These are phyloP conservation scores for Blastomyces percursus DNA, from an alignment of 2,329 filamentous ascomycete species.

Conservation along the genomic window DNA sequence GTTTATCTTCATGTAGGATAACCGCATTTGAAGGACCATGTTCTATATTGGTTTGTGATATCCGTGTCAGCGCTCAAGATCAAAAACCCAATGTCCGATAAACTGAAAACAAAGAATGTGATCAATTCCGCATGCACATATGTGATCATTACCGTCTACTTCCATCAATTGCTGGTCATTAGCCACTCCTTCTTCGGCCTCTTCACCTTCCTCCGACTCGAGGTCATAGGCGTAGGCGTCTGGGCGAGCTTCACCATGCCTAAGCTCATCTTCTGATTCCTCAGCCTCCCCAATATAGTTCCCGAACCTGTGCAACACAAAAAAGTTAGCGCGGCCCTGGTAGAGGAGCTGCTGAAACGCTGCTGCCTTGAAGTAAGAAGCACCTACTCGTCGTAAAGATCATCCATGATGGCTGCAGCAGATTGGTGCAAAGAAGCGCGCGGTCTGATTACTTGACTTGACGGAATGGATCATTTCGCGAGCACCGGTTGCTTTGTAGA, in stretches of 20 bases:
- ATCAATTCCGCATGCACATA: neutral
- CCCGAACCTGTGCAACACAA: constrained; percentile 58
- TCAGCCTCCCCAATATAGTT: constrained; percentile 96
- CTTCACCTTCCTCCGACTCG: constrained; percentile 52
- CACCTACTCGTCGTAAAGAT: constrained; percentile 84
- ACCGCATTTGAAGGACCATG: constrained; percentile 90
- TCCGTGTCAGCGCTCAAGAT: constrained; percentile 17
- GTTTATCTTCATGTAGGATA: constrained; percentile 97
- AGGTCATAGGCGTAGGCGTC: constrained; percentile 72
- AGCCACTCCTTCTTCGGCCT: constrained; percentile 48
- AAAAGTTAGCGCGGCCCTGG: constrained; percentile 15
- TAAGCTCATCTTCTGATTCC: constrained; percentile 76
- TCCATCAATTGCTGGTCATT: constrained; percentile 85
- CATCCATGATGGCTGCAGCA: constrained; percentile 56
- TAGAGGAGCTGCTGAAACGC: constrained; percentile 3
- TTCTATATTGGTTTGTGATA: constrained; percentile 34
- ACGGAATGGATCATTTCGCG: neutral
- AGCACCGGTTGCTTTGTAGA: constrained; percentile 2
- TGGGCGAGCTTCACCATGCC: constrained; percentile 60
- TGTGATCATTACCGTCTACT: constrained; percentile 53
- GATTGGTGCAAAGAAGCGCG: constrained; percentile 8
- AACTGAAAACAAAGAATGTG: neutral
- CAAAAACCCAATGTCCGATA: neutral
- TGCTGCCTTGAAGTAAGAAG: neutral
- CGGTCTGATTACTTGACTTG: neutral